phyloP scores from a whole-genome alignment of 2,329 filamentous ascomycete species.

The Fusarium heterosporum region DNA sequence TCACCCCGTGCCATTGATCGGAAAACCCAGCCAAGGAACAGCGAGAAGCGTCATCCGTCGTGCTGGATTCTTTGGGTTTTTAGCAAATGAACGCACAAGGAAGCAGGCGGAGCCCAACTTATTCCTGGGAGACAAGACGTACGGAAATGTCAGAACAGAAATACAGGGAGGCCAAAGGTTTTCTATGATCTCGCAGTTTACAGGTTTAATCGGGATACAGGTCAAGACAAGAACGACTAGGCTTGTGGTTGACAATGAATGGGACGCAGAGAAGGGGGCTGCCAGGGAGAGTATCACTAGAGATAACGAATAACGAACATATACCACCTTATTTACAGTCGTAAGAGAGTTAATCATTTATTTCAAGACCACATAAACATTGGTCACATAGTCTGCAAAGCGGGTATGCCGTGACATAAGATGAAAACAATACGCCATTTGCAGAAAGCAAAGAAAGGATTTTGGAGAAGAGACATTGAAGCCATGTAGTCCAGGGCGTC shows the following conservation, averaged over 20 bases:
- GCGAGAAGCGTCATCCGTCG: background rate
- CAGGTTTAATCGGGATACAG: constrained; percentile 38
- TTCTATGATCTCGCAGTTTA: constrained; percentile 42
- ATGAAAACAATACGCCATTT: too few relatives aligned
- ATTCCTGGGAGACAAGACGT: constrained; percentile 48
- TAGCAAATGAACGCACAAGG: constrained; percentile 33
- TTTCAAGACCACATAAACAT: background rate
- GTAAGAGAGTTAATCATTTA: background rate
- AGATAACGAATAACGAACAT: constrained; percentile 23
- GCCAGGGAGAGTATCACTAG: constrained; percentile 8
- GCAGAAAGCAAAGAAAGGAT: too few relatives aligned
- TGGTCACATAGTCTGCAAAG: too few relatives aligned
- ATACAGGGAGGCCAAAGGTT: constrained; percentile 46
- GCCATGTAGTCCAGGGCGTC: too few relatives aligned
- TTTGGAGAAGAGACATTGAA: too few relatives aligned
- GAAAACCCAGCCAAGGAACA: background rate
- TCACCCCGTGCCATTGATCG: constrained; percentile 35
- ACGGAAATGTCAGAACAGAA: constrained; percentile 50
- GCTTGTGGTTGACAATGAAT: constrained; percentile 19
- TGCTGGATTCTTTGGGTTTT: background rate
- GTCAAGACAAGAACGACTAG: constrained; percentile 42
- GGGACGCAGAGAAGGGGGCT: constrained; percentile 27
- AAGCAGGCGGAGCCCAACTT: constrained; percentile 43
- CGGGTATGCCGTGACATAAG: too few relatives aligned
- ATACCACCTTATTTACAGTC: background rate